Conservation (phyloP, 1,139 yeast species). For the Blastobotrys arbuscula region DNA sequence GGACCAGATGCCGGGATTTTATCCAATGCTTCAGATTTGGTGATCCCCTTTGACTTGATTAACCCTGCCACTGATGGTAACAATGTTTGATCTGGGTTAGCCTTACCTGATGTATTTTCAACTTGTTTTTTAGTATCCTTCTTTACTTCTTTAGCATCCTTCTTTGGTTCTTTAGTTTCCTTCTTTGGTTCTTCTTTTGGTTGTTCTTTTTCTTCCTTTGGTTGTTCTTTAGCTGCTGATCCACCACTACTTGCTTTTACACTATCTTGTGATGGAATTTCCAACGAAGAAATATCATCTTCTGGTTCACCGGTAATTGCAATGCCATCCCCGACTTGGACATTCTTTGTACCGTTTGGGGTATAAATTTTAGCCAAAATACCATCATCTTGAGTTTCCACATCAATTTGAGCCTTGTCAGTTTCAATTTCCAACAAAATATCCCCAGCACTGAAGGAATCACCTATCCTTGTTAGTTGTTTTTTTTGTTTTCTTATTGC, state of each 20-base stretch:
- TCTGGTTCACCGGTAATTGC: conserved; percentile 84
- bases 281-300: conserved; percentile 66
- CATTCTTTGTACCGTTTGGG: conserved; percentile 66
- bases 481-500: neutral
- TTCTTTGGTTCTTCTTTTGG: conserved; percentile 23
- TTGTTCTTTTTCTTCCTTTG: conserved; percentile 16
- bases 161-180: conserved; percentile 12
- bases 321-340: conserved; percentile 84
- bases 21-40: conserved; percentile 60
- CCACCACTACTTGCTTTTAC: conserved; percentile 16
- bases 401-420: conserved; percentile 89
- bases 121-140: conserved; percentile 15
- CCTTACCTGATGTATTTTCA: conserved; percentile 17
- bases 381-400: conserved; percentile 93
- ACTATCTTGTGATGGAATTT: conserved; percentile 45
- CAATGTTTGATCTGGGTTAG: conserved; percentile 60
- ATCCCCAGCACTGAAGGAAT: conserved; percentile 74
- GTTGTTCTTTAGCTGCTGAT: conserved; percentile 9
- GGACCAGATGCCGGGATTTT: conserved; percentile 86
- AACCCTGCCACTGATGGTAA: conserved; percentile 78
- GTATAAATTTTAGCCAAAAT: conserved; percentile 69
- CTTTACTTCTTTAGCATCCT: conserved; percentile 8
- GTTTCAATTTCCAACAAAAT: conserved; percentile 85
- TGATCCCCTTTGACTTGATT: conserved; percentile 55
- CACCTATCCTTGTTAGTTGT: too few relatives aligned